Evolutionary conservation across 2,329 filamentous ascomycete genomes (phyloP), one percentile per base, ranked within the genome.

Genomic region (Penicillium aurantiogriseum): DNA sequence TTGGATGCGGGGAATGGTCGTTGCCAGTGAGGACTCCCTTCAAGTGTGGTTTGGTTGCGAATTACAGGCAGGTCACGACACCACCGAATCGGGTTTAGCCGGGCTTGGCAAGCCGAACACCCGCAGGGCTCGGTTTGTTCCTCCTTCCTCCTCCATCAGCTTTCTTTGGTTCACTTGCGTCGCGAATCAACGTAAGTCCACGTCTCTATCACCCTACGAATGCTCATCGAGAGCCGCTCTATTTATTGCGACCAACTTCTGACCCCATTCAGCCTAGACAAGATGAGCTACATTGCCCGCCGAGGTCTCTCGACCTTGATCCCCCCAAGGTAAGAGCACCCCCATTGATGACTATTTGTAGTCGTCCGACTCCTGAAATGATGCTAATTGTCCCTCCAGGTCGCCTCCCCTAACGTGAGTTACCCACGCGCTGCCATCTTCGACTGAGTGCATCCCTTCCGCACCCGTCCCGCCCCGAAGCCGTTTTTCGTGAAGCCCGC

Each of bases 261-360:
- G 60, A 74, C 54, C 29, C 33, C 47, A 21, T 54, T 27, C 50
- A 74, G 70, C 67, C 66, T 64, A 63, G 70, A 77, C 84, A 91
- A 81, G 80, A 97, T 96, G 92, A 96, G 91, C 85, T 94, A 88
- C 86, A 85, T 95, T 75, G 86, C 88, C 75, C 90, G 90, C 81
- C 88, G 92, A 82, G 90, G 86, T 85, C 89, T 97, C 76, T 97
- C 94, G 77, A 96, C 95, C 84, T 89, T 99, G 80, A 97, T 99
- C 74, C 95, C 95, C 94, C 95, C 75, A 99, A 99, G 92, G 93
- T 96, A 83, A 70, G 83, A 60, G 59, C 36, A 63, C 42, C 47
- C 27, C 49, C 56, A 53, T 56, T 54, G 51, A 56, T 33, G 29
- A 49, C 36, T 40, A 58, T 56, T 56, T 45, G 54, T 61, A 47